These are phyloP conservation scores for Fusarium coicis DNA, from an alignment of 2,329 filamentous ascomycete genomes.

Conservation along the genomic window DNA sequence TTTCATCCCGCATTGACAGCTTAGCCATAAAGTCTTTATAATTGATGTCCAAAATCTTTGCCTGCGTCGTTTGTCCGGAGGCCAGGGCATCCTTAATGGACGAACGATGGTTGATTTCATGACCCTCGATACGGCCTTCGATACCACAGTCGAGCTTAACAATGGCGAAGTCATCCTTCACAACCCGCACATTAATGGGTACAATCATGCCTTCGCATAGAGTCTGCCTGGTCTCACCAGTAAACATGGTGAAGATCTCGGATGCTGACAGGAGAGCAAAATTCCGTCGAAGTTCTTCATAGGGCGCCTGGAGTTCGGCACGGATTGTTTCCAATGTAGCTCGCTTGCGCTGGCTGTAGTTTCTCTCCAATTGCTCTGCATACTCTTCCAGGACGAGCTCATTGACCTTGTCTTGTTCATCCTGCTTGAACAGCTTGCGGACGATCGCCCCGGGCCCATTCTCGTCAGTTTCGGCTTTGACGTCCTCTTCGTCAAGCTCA, in stretches of 20 bases:
- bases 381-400: slow-evolving; percentile 97
- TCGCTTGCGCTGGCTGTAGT: slow-evolving; percentile 93
- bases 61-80: slow-evolving; percentile 84
- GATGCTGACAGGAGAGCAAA: slow-evolving; percentile 77
- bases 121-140: slow-evolving; percentile 85
- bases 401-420: slow-evolving; percentile 93
- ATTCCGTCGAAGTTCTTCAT: slow-evolving; percentile 89
- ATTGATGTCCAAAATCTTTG: slow-evolving; percentile 88
- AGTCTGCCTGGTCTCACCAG: slow-evolving; percentile 88
- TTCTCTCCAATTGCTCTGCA: slow-evolving; percentile 91
- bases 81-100: slow-evolving; percentile 80
- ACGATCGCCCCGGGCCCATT: slow-evolving; percentile 91
- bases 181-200: slow-evolving; percentile 85
- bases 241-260: slow-evolving; percentile 96
- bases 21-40: slow-evolving; percentile 86
- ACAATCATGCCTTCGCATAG: slow-evolving; percentile 92
- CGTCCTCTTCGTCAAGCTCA: slow-evolving; percentile 96
- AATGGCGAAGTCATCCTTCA: slow-evolving; percentile 92
- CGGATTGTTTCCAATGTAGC: slow-evolving; percentile 96
- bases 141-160: slow-evolving; percentile 94
- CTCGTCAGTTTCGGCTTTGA: slow-evolving; percentile 92
- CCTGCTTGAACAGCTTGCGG: slow-evolving; percentile 92
- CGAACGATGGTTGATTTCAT: slow-evolving; percentile 80
- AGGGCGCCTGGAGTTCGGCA: slow-evolving; percentile 89
- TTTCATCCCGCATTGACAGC: slow-evolving; percentile 84